Conservation (phyloP, 192 early-diverging fungal genomes). For the Gonapodya prolifera region DNA sequence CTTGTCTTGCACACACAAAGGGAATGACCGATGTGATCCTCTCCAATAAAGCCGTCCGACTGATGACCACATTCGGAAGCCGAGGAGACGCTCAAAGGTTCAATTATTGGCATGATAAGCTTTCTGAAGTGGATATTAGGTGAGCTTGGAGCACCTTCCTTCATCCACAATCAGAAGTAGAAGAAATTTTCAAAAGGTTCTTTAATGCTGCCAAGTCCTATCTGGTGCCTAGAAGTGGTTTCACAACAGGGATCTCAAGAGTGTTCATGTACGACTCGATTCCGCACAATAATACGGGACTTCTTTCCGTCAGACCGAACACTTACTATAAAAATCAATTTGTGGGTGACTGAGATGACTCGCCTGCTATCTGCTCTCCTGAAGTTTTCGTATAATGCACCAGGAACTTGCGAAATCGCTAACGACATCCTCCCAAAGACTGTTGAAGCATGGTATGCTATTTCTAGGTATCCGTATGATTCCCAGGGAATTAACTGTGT, state of each 20-base stretch:
- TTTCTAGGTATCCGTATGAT: neutral
- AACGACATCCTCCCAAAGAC: neutral
- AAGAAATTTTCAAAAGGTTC: too few relatives aligned
- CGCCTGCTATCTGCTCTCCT: neutral
- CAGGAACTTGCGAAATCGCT: neutral
- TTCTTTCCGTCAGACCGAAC: neutral
- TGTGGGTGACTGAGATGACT: neutral
- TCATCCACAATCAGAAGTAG: too few relatives aligned
- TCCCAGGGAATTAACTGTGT: neutral
- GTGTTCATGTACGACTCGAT: neutral
- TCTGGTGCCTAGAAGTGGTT: neutral
- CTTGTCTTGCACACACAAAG: neutral
- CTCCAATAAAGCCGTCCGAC: neutral
- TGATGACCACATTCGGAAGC: neutral
- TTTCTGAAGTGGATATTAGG: neutral
- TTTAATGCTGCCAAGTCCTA: neutral
- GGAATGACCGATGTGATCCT: neutral
- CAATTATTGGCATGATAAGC: neutral
- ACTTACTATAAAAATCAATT: neutral
- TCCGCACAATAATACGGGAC: neutral
- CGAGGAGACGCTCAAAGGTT: neutral
- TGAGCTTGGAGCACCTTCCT: too few relatives aligned
- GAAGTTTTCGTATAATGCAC: neutral
- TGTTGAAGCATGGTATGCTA: neutral
- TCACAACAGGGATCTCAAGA: neutral